Evolutionary conservation across 2,329 filamentous ascomycete species (phyloP).

Genomic region (Graphilbum sp.): DNA sequence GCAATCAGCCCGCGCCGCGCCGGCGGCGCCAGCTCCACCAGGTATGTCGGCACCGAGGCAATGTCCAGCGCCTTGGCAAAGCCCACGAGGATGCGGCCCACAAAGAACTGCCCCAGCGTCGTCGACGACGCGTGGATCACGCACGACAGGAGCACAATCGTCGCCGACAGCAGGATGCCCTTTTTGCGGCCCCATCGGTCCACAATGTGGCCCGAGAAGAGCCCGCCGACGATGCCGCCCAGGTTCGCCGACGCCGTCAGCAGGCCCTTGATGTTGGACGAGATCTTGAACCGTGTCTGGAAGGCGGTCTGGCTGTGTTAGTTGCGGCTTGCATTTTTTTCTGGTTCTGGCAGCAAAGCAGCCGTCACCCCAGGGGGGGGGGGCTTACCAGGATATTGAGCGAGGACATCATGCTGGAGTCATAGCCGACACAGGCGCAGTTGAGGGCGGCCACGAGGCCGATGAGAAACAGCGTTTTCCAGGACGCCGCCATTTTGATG

Average conservation of each 20-base stretch:
- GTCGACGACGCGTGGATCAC: conserved; percentile 11
- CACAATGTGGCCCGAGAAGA: conserved; percentile 10
- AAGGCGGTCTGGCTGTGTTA: neutral
- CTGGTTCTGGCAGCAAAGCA: too few species aligned
- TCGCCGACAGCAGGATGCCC: conserved; percentile 10
- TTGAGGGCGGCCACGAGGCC: conserved; percentile 3
- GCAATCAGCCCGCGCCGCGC: conserved; percentile 28
- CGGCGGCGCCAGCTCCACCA: conserved; percentile 12
- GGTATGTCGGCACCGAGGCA: conserved; percentile 13
- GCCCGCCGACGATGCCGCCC: conserved; percentile 12
- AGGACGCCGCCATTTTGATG: too few species aligned
- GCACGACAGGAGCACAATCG: conserved; percentile 6
- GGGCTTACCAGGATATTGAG: conserved; percentile 2
- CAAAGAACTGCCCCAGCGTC: conserved; percentile 9
- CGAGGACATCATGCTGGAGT: conserved; percentile 4
- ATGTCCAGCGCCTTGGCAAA: conserved; percentile 13
- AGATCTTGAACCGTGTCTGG: neutral
- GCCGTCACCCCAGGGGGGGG: too few species aligned
- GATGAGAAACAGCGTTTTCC: neutral
- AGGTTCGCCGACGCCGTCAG: conserved; percentile 7
- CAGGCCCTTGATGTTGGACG: conserved; percentile 2
- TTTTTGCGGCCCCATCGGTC: conserved; percentile 13
- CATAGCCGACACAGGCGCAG: conserved; percentile 2
- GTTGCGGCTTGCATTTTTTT: neutral
- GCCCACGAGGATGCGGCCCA: conserved; percentile 13